Evolutionary conservation across 257 asterid species (phyloP), one percentile per base, ranked within the genome.

Genomic region (Prunella vulgaris): DNA sequence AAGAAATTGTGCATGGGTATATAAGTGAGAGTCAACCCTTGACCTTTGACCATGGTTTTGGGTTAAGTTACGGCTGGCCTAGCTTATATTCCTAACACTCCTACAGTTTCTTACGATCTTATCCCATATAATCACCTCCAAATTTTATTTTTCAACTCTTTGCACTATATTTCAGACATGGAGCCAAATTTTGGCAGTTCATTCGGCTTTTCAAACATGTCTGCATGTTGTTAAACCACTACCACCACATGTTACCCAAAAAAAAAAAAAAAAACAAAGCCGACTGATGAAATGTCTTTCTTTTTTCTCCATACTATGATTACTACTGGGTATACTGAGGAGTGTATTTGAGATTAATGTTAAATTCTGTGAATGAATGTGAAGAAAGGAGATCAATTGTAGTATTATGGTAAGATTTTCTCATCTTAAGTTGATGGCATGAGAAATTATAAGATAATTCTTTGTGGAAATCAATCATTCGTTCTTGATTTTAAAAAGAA

Each of bases 311-410:
- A 35, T 1, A 35, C 12, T 35, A 35, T 35, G 10, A 1, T 37
- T 37, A 9, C 44, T 37, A 37, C 44, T 10, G 12, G 44, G 44
- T 10, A 37, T 9, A 9, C 14, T 1, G 15, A 1, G 54, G 7
- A 46, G 53, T 46, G 52, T 25, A 58, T 38, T 30, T 5, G 32
- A 37, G 25, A 21, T 7, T 44, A n/a, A 60, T 27, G 59, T 24
- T 9, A 22, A 21, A 69, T 21, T 30, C 69, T 24, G 49, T 51
- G 40, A 54, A 78, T 58, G 25, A 71, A 62, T 66, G 64, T 48
- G 61, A 49, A 18, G 33, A 63, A 62, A 28, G 32, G 53, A 54
- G 15, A 37, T 37, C 22, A 22, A 40, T 25, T 17, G 5, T 15
- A 57, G 35, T 18, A 7, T n/a, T 56, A 22, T 37, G 32, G 64